Conservation (phyloP, 306 rosid species). For the Ochetophila trinervis region DNA sequence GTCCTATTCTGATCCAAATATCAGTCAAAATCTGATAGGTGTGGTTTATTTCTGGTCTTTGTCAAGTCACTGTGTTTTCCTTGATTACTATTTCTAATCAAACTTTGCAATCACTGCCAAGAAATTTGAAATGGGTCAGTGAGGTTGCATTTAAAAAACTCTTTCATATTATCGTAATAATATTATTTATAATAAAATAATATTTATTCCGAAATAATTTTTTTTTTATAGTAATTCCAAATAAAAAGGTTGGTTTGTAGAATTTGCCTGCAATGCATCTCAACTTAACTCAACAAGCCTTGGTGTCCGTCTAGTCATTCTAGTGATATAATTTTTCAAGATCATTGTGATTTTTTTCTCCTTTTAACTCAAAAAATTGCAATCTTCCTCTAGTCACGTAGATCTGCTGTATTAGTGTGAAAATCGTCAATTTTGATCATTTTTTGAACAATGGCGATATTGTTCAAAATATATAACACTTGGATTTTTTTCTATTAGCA, state of each 20-base stretch:
- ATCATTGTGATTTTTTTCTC: neutral
- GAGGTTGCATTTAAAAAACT: too few relatives aligned
- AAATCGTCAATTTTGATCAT: neutral
- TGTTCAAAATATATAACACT: slow-evolving; percentile 9
- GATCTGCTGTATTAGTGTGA: slow-evolving; percentile 1
- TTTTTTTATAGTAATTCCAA: too few relatives aligned
- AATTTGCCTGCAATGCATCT: too few relatives aligned
- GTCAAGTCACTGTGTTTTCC: slow-evolving; percentile 2
- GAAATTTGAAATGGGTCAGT: neutral
- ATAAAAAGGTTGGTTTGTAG: too few relatives aligned
- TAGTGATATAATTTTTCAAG: neutral
- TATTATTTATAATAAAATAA: too few relatives aligned
- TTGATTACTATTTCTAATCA: slow-evolving; percentile 5
- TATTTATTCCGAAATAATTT: too few relatives aligned
- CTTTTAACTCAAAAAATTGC: neutral
- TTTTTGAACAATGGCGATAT: slow-evolving; percentile 7
- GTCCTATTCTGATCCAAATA: too few relatives aligned
- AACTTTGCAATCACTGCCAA: neutral
- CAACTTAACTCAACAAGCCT: slow-evolving; percentile 11
- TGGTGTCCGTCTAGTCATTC: neutral
- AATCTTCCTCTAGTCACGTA: slow-evolving; percentile 8
- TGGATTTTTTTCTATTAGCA: neutral
- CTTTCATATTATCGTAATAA: too few relatives aligned
- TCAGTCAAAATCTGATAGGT: too few relatives aligned
- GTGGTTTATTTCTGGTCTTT: neutral